Conservation (phyloP, 2,329 filamentous ascomycete genomes). For the Fusarium nelsonii region DNA sequence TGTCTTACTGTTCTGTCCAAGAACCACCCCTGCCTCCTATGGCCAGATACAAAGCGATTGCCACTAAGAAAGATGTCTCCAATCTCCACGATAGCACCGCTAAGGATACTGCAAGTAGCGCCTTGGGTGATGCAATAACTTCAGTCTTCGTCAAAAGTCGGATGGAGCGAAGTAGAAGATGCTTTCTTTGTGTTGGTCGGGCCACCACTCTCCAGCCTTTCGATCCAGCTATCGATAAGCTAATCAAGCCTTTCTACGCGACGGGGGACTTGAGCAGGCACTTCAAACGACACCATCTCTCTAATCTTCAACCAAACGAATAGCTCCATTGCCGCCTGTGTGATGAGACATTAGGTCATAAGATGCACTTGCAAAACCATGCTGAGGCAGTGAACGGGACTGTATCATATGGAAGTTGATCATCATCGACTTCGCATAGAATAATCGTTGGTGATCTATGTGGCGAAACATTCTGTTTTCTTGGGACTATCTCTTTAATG, state of each 20-base stretch:
- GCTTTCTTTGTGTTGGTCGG: no score
- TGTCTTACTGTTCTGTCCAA: slow-evolving; percentile 17
- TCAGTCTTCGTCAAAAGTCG: background rate
- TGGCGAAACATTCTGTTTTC: background rate
- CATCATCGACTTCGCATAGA: background rate
- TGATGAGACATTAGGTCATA: no score
- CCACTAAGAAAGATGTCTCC: background rate
- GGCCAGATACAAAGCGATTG: background rate
- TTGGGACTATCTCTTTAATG: no score
- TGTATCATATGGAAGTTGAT: slow-evolving; percentile 1
- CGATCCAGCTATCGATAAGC: background rate
- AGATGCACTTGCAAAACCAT: no score
- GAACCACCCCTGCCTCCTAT: background rate
- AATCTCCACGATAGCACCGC: background rate
- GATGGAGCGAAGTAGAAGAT: background rate
- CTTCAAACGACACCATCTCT: slow-evolving; percentile 11
- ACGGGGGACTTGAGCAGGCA: background rate
- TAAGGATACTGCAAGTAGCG: background rate
- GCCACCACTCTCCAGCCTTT: background rate
- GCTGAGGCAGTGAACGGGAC: slow-evolving; percentile 9
- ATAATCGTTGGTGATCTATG: background rate
- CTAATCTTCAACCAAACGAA: background rate
- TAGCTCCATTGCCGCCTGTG: no score
- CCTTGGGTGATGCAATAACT: background rate
- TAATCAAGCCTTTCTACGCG: slow-evolving; percentile 17